Percentiles rank a stretch among this genome's conserved stretches.
Conservation (phyloP, 1,284 basidiomycete genomes). For the Cryptococcus sp. region DNA sequence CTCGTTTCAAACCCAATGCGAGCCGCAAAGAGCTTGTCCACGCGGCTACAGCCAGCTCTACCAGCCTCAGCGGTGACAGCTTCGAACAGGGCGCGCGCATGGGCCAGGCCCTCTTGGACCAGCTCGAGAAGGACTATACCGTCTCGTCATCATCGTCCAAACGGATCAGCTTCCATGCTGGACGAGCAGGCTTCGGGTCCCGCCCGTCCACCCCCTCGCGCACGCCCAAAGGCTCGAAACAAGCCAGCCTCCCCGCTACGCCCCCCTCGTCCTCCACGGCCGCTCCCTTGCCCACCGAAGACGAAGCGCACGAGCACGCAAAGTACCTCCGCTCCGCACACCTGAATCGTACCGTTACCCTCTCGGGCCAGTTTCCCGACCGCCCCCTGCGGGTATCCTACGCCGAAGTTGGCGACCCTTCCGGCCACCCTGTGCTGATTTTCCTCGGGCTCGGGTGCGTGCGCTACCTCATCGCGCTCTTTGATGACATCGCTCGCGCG, state of each 20-base stretch:
- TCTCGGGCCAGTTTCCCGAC: conserved; percentile 59
- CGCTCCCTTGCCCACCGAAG: conserved; percentile 1
- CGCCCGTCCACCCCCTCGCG: conserved; percentile 7
- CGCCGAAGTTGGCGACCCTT: conserved; percentile 79
- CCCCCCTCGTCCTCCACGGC: not conserved
- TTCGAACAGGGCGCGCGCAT: conserved; percentile 6
- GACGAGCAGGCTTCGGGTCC: not conserved
- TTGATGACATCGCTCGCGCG: conserved; percentile 91
- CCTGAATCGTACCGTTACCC: conserved; percentile 74
- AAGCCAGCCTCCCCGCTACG: conserved; percentile 1
- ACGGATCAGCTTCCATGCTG: not conserved
- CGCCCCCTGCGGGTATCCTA: conserved; percentile 87
- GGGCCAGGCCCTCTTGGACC: conserved; percentile 17
- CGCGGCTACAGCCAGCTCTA: not conserved
- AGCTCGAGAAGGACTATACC: conserved; percentile 13
- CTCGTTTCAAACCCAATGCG: not conserved
- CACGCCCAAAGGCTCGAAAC: not conserved
- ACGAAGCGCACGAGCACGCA: conserved; percentile 34
- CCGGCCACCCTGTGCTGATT: conserved; percentile 79
- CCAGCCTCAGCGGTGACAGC: conserved; percentile 1
- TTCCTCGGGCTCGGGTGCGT: conserved; percentile 93
- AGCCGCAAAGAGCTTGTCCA: not conserved
- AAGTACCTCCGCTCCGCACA: conserved; percentile 73
- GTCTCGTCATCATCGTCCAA: conserved; percentile 9
- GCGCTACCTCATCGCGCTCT: conserved; percentile 87